Evolutionary conservation across 176 grass and related monocot genomes (phyloP).

Genomic region (Cymbopogon citratus): DNA sequence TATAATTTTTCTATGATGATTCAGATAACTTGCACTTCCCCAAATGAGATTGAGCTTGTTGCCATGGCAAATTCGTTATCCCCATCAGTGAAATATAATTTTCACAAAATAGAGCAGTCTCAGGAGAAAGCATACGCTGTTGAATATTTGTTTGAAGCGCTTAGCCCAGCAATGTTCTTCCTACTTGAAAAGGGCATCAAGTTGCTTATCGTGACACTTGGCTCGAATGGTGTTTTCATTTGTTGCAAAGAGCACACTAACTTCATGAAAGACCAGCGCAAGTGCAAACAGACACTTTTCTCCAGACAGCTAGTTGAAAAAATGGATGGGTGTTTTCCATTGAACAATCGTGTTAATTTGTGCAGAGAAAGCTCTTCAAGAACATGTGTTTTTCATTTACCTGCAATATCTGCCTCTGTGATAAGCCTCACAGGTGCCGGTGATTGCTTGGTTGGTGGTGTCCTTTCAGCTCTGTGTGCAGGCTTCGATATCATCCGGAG

Average conservation of each 20-base stretch:
- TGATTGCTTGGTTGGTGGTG: constrained; percentile 87
- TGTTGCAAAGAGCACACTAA: constrained; percentile 51
- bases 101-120: constrained; percentile 27
- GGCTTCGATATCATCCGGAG: constrained; percentile 68
- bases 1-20: constrained; percentile 21
- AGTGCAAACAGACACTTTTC: constrained; percentile 27
- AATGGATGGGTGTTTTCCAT: constrained; percentile 26
- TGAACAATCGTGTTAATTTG: constrained; percentile 18
- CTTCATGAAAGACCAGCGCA: constrained; percentile 36
- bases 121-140: constrained; percentile 30
- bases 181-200: constrained; percentile 90
- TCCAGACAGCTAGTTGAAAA: constrained; percentile 36
- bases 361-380: constrained; percentile 36
- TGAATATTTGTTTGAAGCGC: constrained; percentile 67
- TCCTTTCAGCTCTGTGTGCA: constrained; percentile 58
- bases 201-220: constrained; percentile 76
- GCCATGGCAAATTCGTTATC: constrained; percentile 82
- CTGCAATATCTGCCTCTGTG: constrained; percentile 64
- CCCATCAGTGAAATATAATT: constrained; percentile 40
- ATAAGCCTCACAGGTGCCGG: constrained; percentile 76
- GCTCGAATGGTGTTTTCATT: constrained; percentile 70
- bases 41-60: constrained; percentile 86
- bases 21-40: constrained; percentile 84
- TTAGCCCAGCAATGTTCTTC: constrained; percentile 71
- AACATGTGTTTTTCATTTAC: constrained; percentile 70